These are phyloP conservation scores for Apiospora saccharicola DNA, from an alignment of 2,329 filamentous ascomycete genomes.

Conservation along the genomic window DNA sequence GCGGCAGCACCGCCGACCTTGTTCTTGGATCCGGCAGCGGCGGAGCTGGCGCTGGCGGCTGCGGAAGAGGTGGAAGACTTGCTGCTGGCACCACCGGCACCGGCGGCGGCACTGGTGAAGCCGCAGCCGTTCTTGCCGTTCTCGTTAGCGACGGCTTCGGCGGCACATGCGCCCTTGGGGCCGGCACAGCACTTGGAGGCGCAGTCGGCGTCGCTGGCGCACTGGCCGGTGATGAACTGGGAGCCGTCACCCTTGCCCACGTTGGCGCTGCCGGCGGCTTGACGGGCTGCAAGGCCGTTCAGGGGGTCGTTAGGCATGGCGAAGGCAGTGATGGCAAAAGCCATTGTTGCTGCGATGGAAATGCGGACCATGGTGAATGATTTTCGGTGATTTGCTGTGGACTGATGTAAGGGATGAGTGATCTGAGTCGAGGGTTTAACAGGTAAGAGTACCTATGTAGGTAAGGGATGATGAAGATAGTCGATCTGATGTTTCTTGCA, in stretches of 20 bases:
- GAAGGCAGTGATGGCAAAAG: slow-evolving; percentile 29
- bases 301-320: slow-evolving; percentile 28
- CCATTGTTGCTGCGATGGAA: slow-evolving; percentile 34
- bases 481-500: slow-evolving; percentile 10
- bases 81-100: not conserved
- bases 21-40: not conserved
- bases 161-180: slow-evolving; percentile 31
- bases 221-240: slow-evolving; percentile 27
- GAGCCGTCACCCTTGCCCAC: slow-evolving; percentile 16
- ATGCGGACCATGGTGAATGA: slow-evolving; percentile 40
- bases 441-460: not conserved
- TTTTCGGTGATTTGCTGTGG: not conserved
- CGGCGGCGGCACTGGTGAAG: slow-evolving; percentile 28
- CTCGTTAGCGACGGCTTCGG: not conserved
- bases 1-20: not conserved
- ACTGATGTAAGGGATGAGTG: not conserved
- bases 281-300: slow-evolving; percentile 32
- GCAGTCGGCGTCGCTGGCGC: slow-evolving; percentile 39
- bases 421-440: not conserved
- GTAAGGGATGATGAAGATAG: slow-evolving; percentile 3
- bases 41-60: not conserved
- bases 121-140: slow-evolving; percentile 42
- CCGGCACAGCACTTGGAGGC: slow-evolving; percentile 40
- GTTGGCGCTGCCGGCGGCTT: slow-evolving; percentile 1
- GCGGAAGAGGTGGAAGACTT: not conserved